These are phyloP conservation scores for Plasmodium inui DNA, from an alignment of 169 alveolate species.

Conservation along the genomic window DNA sequence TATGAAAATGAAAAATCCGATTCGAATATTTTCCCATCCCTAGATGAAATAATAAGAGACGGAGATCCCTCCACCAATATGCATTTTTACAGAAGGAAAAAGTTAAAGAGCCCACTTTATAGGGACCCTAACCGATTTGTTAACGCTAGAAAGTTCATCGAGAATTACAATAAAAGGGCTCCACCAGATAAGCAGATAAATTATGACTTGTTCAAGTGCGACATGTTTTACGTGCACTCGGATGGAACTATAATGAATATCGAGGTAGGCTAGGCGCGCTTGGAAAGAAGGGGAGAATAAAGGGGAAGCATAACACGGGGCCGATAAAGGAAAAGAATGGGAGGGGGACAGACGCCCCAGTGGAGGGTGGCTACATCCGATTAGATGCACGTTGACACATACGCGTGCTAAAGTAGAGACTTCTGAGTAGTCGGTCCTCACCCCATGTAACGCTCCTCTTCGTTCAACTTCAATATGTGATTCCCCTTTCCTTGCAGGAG, in stretches of 20 bases:
- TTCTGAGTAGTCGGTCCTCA: background rate
- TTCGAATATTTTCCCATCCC: constrained; percentile 74
- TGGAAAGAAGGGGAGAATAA: background rate
- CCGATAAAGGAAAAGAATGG: background rate
- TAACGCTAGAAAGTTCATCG: constrained; percentile 74
- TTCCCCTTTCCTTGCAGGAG: constrained; percentile 28
- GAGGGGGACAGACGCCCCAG: background rate
- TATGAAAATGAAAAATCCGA: constrained; percentile 60
- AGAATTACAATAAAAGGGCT: constrained; percentile 78
- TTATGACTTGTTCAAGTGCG: constrained; percentile 78
- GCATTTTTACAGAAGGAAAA: constrained; percentile 81
- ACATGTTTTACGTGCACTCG: constrained; percentile 83
- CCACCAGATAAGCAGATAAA: constrained; percentile 79
- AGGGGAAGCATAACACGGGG: background rate
- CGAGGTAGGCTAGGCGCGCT: constrained; percentile 65
- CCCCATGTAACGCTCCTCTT: background rate
- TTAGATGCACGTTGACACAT: background rate
- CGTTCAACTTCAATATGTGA: background rate
- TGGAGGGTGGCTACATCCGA: no score
- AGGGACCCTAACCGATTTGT: constrained; percentile 82
- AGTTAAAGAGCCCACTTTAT: constrained; percentile 82
- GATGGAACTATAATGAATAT: constrained; percentile 86
- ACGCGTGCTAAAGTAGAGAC: background rate
- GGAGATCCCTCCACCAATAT: constrained; percentile 85
- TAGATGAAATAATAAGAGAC: constrained; percentile 84